A percentile compares a stretch with the other conserved stretches of the same genome.
These are phyloP conservation scores for Coelastrella sp. DNA, from an alignment of 139 green algal species.

Conservation along the genomic window DNA sequence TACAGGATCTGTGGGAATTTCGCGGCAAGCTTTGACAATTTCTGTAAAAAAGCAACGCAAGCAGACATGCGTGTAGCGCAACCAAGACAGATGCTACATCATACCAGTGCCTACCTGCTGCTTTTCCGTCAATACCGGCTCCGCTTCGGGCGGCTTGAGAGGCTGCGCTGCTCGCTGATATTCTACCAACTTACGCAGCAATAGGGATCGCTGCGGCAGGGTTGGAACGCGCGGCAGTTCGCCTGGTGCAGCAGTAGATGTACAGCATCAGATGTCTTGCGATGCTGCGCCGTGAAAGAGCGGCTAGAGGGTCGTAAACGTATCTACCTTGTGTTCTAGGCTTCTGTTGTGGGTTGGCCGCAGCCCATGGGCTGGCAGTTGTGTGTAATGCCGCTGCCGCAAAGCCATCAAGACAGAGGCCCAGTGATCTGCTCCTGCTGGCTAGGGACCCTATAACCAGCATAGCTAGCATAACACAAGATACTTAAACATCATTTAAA, in stretches of 20 bases:
- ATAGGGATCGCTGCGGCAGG: slow-evolving; percentile 19
- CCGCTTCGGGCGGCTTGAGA: background rate
- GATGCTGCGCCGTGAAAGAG: background rate
- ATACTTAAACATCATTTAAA: background rate
- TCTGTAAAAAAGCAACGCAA: background rate
- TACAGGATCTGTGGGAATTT: too few species aligned
- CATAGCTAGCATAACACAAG: background rate
- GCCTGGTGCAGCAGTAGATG: slow-evolving; percentile 9
- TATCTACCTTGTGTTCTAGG: slow-evolving; percentile 6
- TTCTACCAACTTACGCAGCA: slow-evolving; percentile 26
- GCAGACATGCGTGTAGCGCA: background rate
- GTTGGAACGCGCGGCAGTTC: slow-evolving; percentile 4
- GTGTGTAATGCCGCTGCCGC: background rate
- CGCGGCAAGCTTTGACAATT: background rate
- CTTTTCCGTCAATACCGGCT: background rate
- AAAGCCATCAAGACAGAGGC: slow-evolving; percentile 1
- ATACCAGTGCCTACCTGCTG: background rate
- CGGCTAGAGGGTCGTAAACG: background rate
- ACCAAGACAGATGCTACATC: background rate
- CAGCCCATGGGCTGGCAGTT: background rate
- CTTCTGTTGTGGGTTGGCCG: background rate
- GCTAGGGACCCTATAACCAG: background rate
- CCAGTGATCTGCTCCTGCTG: background rate
- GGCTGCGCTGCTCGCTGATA: background rate
- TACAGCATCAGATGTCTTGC: background rate